Evolutionary conservation across 164 flowering plant species (phyloP).

Genomic region (Tinospora cordifolia): DNA sequence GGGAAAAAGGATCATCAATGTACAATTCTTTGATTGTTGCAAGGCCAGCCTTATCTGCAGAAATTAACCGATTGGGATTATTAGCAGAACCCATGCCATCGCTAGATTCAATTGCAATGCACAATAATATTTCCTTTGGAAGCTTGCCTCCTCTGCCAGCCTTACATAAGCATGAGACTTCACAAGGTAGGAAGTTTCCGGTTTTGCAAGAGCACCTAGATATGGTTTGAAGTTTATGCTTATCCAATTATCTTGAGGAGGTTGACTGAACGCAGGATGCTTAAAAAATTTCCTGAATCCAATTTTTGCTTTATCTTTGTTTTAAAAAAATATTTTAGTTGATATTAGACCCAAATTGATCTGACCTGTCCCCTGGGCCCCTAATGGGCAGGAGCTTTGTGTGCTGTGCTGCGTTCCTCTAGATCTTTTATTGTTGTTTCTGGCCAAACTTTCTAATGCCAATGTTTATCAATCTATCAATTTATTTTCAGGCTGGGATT

Average conservation of each 20-base stretch:
- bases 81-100: conserved; percentile 98
- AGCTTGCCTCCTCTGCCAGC: conserved; percentile 46
- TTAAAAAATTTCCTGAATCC: neutral
- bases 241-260: neutral
- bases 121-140: conserved; percentile 51
- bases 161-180: conserved; percentile 45
- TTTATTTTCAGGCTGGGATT: conserved; percentile 28
- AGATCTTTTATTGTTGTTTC: neutral
- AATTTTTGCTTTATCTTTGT: neutral
- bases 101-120: conserved; percentile 81
- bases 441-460: neutral
- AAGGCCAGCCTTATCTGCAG: conserved; percentile 59
- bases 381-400: too few species aligned
- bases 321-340: neutral
- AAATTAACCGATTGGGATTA: conserved; percentile 70
- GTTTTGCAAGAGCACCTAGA: neutral
- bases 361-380: too few species aligned
- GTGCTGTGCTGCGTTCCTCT: too few species aligned
- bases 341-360: too few species aligned
- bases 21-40: conserved; percentile 94
- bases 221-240: conserved; percentile 2
- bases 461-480: neutral
- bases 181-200: conserved; percentile 34
- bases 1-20: conserved; percentile 98
- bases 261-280: neutral